Conservation (phyloP, 495 filamentous ascomycete species). For the Hyaloscypha bicolor region DNA sequence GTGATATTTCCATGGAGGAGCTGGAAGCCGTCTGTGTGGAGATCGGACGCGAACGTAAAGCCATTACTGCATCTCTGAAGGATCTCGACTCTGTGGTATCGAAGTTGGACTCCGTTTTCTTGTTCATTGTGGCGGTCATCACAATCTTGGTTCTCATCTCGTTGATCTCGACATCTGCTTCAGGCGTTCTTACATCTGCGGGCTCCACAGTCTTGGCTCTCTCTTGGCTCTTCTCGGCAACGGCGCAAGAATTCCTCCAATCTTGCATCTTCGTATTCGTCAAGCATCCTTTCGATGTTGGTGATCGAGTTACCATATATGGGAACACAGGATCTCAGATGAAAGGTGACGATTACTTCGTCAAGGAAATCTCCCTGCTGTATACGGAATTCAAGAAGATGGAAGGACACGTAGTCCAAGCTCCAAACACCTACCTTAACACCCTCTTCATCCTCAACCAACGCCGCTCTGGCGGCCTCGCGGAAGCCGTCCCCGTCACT, state of each 20-base stretch:
- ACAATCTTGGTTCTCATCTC: slow-evolving; percentile 84
- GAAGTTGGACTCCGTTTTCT: slow-evolving; percentile 84
- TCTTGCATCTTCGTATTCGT: slow-evolving; percentile 95
- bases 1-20: slow-evolving; percentile 95
- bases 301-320: slow-evolving; percentile 89
- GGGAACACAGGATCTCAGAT: slow-evolving; percentile 80
- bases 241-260: slow-evolving; percentile 91
- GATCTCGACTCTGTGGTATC: slow-evolving; percentile 94
- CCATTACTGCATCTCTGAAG: slow-evolving; percentile 91
- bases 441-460: slow-evolving; percentile 94
- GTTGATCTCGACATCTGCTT: slow-evolving; percentile 85
- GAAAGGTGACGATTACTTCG: slow-evolving; percentile 90
- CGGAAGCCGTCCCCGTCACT: slow-evolving; percentile 81
- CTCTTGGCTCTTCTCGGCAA: slow-evolving; percentile 89
- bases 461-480: slow-evolving; percentile 83
- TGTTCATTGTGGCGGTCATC: slow-evolving; percentile 81
- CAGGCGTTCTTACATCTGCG: slow-evolving; percentile 78
- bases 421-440: slow-evolving; percentile 92
- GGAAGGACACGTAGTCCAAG: slow-evolving; percentile 94
- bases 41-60: slow-evolving; percentile 92
- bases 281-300: slow-evolving; percentile 97
- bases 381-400: slow-evolving; percentile 99
- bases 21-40: slow-evolving; percentile 92
- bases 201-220: slow-evolving; percentile 85
- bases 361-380: slow-evolving; percentile 91